These are phyloP conservation scores for Diplodia mutila DNA, from an alignment of 2,329 filamentous ascomycete genomes.

Conservation along the genomic window DNA sequence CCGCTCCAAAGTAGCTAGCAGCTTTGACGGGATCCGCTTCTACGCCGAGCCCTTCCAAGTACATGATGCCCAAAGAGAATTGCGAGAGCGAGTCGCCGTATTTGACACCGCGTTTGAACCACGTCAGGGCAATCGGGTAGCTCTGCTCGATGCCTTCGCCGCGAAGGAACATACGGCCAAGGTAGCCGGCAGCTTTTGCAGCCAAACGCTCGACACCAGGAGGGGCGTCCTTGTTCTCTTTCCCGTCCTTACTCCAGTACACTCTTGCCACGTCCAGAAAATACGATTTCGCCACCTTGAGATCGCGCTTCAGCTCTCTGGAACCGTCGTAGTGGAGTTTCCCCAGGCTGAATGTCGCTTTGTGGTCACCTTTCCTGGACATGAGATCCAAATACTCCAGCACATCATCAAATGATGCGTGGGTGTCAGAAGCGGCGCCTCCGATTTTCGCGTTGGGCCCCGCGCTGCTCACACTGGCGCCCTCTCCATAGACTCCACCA, in stretches of 20 bases:
- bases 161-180: slow-evolving; percentile 86
- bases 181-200: slow-evolving; percentile 80
- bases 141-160: slow-evolving; percentile 83
- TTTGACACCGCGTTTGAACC: slow-evolving; percentile 79
- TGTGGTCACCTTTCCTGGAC: slow-evolving; percentile 86
- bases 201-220: slow-evolving; percentile 76
- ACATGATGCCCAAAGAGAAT: slow-evolving; percentile 81
- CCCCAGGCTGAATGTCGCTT: slow-evolving; percentile 83
- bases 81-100: slow-evolving; percentile 83
- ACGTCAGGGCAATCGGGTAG: slow-evolving; percentile 73
- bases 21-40: slow-evolving; percentile 71
- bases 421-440: slow-evolving; percentile 74
- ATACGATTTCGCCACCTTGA: slow-evolving; percentile 74
- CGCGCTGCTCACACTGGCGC: slow-evolving; percentile 86
- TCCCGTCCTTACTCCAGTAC: slow-evolving; percentile 83
- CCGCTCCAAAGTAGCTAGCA: slow-evolving; percentile 73
- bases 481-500: slow-evolving; percentile 93
- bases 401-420: slow-evolving; percentile 88
- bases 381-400: slow-evolving; percentile 92
- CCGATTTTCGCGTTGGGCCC: slow-evolving; percentile 78
- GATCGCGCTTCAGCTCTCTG: slow-evolving; percentile 72
- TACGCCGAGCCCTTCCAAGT: slow-evolving; percentile 76
- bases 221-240: slow-evolving; percentile 69
- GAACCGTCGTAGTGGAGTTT: slow-evolving; percentile 88
- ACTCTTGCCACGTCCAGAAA: slow-evolving; percentile 78